phyloP scores from a whole-genome alignment of 257 asterid genomes.

The Nicotiana knightiana region DNA sequence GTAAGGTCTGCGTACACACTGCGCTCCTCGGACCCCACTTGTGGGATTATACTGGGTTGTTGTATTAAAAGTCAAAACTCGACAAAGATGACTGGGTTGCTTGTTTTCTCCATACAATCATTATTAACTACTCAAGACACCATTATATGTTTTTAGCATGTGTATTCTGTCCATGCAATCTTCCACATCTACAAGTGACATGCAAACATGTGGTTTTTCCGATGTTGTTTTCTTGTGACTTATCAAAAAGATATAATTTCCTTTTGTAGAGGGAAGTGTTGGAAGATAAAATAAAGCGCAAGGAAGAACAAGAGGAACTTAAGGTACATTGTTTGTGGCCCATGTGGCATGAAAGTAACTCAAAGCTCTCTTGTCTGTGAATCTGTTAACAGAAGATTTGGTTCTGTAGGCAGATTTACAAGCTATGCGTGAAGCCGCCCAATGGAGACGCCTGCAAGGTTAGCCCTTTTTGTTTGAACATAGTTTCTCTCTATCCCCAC shows the following conservation, averaged over 20 bases:
- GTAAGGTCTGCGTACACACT: too few species aligned
- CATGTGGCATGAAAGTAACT: slow-evolving; percentile 15
- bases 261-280: slow-evolving; percentile 55
- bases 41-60: too few species aligned
- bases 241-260: not conserved
- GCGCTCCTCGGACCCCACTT: too few species aligned
- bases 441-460: slow-evolving; percentile 98
- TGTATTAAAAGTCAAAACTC: not conserved
- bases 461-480: slow-evolving; percentile 13
- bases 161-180: not conserved
- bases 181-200: not conserved
- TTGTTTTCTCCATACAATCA: not conserved
- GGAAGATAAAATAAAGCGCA: slow-evolving; percentile 81
- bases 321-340: slow-evolving; percentile 47
- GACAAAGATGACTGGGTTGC: not conserved
- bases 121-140: not conserved
- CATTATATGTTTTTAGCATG: not conserved
- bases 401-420: slow-evolving; percentile 65
- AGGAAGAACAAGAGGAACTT: slow-evolving; percentile 86
- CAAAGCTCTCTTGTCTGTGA: not conserved
- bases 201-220: not conserved
- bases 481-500: not conserved
- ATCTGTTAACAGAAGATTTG: slow-evolving; percentile 15
- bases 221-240: not conserved
- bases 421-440: slow-evolving; percentile 96